A percentile compares a stretch with the other conserved stretches of the same genome.
These are phyloP conservation scores for Myxozyma melibiosi DNA, from an alignment of 805 yeast genomes.

Conservation along the genomic window DNA sequence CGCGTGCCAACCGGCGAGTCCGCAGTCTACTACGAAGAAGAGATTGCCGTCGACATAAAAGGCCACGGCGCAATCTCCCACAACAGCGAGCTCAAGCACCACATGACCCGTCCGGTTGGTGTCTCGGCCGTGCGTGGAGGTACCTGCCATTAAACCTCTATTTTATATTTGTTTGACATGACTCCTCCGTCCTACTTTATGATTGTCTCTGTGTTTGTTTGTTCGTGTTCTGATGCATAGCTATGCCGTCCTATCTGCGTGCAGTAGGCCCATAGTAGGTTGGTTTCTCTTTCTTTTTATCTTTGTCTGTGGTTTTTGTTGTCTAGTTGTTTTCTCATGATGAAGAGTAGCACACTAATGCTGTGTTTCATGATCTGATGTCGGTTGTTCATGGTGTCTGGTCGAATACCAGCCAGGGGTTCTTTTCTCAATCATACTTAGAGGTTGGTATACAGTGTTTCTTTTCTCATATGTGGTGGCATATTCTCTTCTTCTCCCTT, in stretches of 20 bases:
- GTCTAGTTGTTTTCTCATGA: too few species aligned
- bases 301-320: too few species aligned
- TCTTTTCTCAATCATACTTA: too few species aligned
- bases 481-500: not conserved
- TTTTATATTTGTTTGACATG: not conserved
- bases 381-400: too few species aligned
- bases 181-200: not conserved
- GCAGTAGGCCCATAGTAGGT: too few species aligned
- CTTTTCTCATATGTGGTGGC: too few species aligned
- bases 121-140: conserved; percentile 29
- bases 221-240: not conserved
- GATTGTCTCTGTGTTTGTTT: not conserved
- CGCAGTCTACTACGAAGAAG: conserved; percentile 5
- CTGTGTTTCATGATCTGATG: too few species aligned
- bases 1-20: conserved; percentile 18
- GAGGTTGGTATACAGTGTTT: too few species aligned
- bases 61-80: conserved; percentile 7
- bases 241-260: too few species aligned
- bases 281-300: too few species aligned
- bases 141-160: conserved; percentile 23
- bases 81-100: not conserved
- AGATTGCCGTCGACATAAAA: conserved; percentile 2
- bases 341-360: too few species aligned
- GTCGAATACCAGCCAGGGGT: too few species aligned
- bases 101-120: conserved; percentile 17